These are phyloP conservation scores for Coemansia sp. DNA, from an alignment of 192 early-diverging fungal species.

Conservation along the genomic window DNA sequence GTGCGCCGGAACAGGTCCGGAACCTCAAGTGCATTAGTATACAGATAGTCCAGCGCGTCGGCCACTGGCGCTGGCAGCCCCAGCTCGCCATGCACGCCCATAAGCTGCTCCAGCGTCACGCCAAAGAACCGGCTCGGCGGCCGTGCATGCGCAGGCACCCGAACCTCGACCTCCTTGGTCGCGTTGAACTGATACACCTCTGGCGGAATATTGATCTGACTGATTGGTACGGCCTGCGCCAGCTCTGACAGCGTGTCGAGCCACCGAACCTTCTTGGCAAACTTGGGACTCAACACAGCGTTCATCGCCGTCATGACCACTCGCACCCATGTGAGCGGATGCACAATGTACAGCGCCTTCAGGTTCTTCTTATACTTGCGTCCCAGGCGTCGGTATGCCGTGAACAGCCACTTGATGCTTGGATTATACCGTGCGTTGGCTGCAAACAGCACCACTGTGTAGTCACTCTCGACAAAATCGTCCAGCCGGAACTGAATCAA, in stretches of 20 bases:
- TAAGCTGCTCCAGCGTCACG: constrained; percentile 68
- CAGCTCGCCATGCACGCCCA: constrained; percentile 71
- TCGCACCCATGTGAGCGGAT: constrained; percentile 82
- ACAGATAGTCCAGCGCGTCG: constrained; percentile 72
- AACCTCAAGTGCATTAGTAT: constrained; percentile 65
- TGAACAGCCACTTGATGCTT: constrained; percentile 79
- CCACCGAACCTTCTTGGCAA: constrained; percentile 82
- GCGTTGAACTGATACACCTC: constrained; percentile 54
- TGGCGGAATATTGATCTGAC: constrained; percentile 75
- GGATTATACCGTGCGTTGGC: constrained; percentile 77
- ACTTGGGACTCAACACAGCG: constrained; percentile 89
- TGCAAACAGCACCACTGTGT: constrained; percentile 85
- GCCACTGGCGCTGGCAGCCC: constrained; percentile 75
- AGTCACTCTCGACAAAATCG: constrained; percentile 86
- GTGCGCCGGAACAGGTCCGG: constrained; percentile 87
- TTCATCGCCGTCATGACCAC: constrained; percentile 84
- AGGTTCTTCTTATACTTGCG: constrained; percentile 95
- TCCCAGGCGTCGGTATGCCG: constrained; percentile 77
- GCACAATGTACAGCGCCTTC: constrained; percentile 88
- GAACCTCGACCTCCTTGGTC: constrained; percentile 44
- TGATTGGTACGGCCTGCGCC: constrained; percentile 64
- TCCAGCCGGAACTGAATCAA: constrained; percentile 65
- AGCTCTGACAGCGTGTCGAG: constrained; percentile 71
- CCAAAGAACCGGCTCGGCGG: constrained; percentile 69
- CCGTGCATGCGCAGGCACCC: constrained; percentile 40